A percentile compares a stretch with the other conserved stretches of the same genome.
Conservation (phyloP, 305 asterid genomes). For the Rubia balearica region DNA sequence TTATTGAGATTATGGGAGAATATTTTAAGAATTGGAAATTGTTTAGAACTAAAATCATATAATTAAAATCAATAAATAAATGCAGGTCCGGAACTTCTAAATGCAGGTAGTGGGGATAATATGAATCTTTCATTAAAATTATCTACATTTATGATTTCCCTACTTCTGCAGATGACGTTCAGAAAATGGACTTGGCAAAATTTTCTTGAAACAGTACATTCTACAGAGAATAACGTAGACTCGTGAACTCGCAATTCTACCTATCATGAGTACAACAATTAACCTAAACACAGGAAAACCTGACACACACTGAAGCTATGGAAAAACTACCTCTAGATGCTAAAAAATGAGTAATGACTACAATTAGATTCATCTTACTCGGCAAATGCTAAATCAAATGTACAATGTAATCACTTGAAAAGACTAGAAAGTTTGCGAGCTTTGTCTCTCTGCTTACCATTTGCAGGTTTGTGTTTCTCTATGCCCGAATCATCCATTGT, state of each 20-base stretch:
- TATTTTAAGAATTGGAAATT: too few relatives aligned
- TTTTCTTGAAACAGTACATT: too few relatives aligned
- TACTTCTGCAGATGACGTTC: too few relatives aligned
- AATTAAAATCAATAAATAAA: too few relatives aligned
- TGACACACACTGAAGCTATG: background rate
- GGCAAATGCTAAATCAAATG: background rate
- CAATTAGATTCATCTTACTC: background rate
- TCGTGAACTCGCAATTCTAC: background rate
- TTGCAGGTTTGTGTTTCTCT: constrained; percentile 3
- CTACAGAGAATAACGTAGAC: too few relatives aligned
- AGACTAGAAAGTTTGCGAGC: constrained; percentile 31
- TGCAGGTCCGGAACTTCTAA: too few relatives aligned
- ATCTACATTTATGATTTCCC: too few relatives aligned
- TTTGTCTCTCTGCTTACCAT: background rate
- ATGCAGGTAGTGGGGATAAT: too few relatives aligned
- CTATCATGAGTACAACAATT: background rate
- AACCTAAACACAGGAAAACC: background rate
- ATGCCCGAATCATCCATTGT: constrained; percentile 1
- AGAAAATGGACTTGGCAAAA: too few relatives aligned
- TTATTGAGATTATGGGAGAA: too few relatives aligned
- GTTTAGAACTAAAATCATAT: too few relatives aligned
- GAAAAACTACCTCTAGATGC: background rate
- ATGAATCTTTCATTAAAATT: too few relatives aligned
- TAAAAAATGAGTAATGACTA: background rate
- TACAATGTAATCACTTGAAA: constrained; percentile 25